Percentiles rank a stretch among this genome's conserved stretches.
Conservation (phyloP, 2,329 filamentous ascomycete species). For the Fusarium penzigii region DNA sequence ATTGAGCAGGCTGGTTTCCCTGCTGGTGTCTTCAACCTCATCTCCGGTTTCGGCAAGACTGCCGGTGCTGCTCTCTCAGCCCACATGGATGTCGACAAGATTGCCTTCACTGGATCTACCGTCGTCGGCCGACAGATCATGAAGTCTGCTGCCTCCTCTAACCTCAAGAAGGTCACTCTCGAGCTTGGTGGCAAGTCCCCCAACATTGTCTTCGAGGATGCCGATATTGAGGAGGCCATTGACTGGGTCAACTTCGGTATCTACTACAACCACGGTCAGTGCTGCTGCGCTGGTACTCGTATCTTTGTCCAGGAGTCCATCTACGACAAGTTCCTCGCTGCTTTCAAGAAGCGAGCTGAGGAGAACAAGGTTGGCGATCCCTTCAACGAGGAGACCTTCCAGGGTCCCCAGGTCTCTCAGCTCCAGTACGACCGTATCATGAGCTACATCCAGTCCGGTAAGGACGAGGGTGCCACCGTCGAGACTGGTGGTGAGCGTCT, state of each 20-base stretch:
- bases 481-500: conserved; percentile 56
- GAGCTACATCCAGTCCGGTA: conserved; percentile 71
- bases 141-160: conserved; percentile 76
- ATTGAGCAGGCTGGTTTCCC: conserved; percentile 79
- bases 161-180: conserved; percentile 80
- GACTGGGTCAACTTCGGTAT: conserved; percentile 75
- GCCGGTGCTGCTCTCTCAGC: conserved; percentile 75
- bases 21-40: conserved; percentile 73
- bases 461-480: conserved; percentile 60
- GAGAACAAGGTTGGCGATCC: conserved; percentile 82
- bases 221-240: conserved; percentile 75
- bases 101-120: conserved; percentile 81
- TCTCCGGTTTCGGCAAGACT: conserved; percentile 75
- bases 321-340: conserved; percentile 82
- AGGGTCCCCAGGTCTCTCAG: conserved; percentile 84
- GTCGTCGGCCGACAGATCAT: conserved; percentile 73
- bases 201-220: conserved; percentile 78
- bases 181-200: conserved; percentile 80
- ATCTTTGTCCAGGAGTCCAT: conserved; percentile 85
- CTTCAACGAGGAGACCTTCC: conserved; percentile 78
- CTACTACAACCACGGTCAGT: conserved; percentile 66
- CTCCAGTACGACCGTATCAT: conserved; percentile 89
- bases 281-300: conserved; percentile 75
- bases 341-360: conserved; percentile 75
- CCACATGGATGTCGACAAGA: conserved; percentile 82